Percentiles rank a stretch among this genome's conserved stretches.
phyloP scores from a whole-genome alignment of 495 filamentous ascomycete genomes.

The Daldinia loculata region DNA sequence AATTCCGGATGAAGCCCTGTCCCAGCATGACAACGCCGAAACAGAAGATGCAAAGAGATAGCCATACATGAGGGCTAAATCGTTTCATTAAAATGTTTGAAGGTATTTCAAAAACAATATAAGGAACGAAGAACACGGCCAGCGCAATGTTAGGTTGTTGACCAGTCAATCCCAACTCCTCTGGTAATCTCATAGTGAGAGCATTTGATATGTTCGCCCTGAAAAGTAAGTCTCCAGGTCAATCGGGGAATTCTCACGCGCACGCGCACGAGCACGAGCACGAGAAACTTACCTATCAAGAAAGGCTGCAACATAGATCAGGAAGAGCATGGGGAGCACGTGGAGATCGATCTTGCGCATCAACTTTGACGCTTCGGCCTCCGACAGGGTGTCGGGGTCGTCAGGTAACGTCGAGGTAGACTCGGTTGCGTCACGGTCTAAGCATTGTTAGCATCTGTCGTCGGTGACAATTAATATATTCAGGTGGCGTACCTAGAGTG shows the following conservation, averaged over 20 bases:
- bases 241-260: constrained; percentile 51
- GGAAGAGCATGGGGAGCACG: constrained; percentile 78
- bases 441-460: background rate
- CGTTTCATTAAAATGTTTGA: constrained; percentile 82
- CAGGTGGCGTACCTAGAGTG: background rate
- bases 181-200: constrained; percentile 64
- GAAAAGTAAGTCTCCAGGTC: background rate
- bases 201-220: constrained; percentile 66
- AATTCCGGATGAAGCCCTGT: constrained; percentile 59
- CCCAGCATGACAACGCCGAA: constrained; percentile 61
- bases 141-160: constrained; percentile 74
- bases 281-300: constrained; percentile 51
- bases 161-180: constrained; percentile 66
- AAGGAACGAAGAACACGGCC: constrained; percentile 85
- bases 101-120: constrained; percentile 77
- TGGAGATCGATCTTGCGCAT: constrained; percentile 79
- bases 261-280: constrained; percentile 26
- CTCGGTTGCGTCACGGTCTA: background rate
- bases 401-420: background rate
- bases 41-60: constrained; percentile 62
- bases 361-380: constrained; percentile 51
- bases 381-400: constrained; percentile 7
- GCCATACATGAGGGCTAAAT: constrained; percentile 55
- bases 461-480: background rate
- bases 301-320: constrained; percentile 85